Percentiles rank a stretch among this genome's conserved stretches.
Evolutionary conservation across 306 rosid genomes (phyloP).

Genomic region (Ormosia semicastrata): DNA sequence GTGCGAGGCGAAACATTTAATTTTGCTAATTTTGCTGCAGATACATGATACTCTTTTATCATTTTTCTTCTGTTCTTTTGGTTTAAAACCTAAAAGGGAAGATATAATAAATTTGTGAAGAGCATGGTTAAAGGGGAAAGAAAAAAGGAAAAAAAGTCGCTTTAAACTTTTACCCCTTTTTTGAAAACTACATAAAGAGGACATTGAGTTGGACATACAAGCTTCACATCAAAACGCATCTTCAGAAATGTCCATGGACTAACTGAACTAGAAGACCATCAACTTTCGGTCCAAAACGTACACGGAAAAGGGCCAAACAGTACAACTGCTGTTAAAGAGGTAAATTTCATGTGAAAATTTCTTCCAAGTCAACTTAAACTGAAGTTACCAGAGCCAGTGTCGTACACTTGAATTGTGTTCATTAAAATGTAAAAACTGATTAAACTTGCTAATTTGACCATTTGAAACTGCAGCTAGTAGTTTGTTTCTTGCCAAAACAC

Average conservation of each 20-base stretch:
- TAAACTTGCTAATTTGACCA: neutral
- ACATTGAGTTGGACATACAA: neutral
- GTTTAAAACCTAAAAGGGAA: neutral
- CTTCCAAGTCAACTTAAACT: slow-evolving; percentile 17
- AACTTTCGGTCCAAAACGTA: neutral
- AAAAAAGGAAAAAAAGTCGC: neutral
- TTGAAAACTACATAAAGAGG: neutral
- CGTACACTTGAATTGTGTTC: slow-evolving; percentile 12
- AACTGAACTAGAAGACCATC: neutral
- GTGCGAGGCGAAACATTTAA: neutral
- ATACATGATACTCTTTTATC: neutral
- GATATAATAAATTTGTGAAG: neutral
- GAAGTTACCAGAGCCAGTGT: slow-evolving; percentile 4
- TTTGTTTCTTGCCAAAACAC: neutral
- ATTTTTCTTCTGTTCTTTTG: neutral
- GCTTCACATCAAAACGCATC: slow-evolving; percentile 5
- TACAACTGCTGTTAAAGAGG: neutral
- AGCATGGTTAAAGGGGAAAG: neutral
- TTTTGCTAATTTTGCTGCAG: neutral
- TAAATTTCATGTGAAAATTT: slow-evolving; percentile 22
- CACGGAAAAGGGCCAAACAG: neutral
- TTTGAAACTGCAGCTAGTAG: neutral
- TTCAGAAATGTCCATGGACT: neutral
- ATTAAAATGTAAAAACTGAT: slow-evolving; percentile 19
- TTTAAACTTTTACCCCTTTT: slow-evolving; percentile 10